phyloP scores from a whole-genome alignment of 805 yeast genomes.

The Zygosaccharomyces siamensis region DNA sequence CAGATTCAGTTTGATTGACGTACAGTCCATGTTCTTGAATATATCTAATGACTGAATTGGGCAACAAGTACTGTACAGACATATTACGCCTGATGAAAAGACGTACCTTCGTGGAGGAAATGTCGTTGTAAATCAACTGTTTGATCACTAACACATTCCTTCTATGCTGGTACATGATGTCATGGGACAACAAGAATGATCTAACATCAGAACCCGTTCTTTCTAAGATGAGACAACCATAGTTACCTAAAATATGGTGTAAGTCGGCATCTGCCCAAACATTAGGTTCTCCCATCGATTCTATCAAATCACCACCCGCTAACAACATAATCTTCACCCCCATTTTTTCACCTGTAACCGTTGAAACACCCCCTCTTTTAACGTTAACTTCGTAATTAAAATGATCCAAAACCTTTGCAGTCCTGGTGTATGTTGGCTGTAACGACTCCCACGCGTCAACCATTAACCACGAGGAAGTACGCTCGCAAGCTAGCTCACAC shows the following conservation, averaged over 20 bases:
- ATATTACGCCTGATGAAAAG: conserved; percentile 88
- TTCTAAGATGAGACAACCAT: conserved; percentile 95
- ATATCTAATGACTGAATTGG: conserved; percentile 90
- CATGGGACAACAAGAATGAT: conserved; percentile 85
- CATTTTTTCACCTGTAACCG: conserved; percentile 53
- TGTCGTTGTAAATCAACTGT: conserved; percentile 94
- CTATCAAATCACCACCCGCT: conserved; percentile 97
- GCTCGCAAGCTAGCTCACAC: conserved; percentile 97
- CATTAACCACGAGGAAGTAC: conserved; percentile 97
- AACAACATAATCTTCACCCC: conserved; percentile 93
- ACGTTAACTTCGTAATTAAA: conserved; percentile 93
- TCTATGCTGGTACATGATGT: conserved; percentile 94
- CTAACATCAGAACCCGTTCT: conserved; percentile 96
- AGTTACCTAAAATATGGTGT: conserved; percentile 90
- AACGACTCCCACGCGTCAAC: conserved; percentile 99
- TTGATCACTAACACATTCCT: conserved; percentile 90
- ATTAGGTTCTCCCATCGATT: conserved; percentile 99
- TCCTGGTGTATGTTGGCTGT: conserved; percentile 85
- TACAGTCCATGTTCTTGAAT: conserved; percentile 89
- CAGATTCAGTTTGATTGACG: conserved; percentile 85
- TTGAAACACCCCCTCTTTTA: conserved; percentile 76
- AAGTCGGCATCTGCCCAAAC: conserved; percentile 97
- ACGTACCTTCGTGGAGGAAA: conserved; percentile 90
- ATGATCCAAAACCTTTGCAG: conserved; percentile 93
- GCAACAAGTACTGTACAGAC: conserved; percentile 92